Base-by-base conservation (phyloP, 2,329 filamentous ascomycete genomes). In the Colletotrichum theobromicola region DNA sequence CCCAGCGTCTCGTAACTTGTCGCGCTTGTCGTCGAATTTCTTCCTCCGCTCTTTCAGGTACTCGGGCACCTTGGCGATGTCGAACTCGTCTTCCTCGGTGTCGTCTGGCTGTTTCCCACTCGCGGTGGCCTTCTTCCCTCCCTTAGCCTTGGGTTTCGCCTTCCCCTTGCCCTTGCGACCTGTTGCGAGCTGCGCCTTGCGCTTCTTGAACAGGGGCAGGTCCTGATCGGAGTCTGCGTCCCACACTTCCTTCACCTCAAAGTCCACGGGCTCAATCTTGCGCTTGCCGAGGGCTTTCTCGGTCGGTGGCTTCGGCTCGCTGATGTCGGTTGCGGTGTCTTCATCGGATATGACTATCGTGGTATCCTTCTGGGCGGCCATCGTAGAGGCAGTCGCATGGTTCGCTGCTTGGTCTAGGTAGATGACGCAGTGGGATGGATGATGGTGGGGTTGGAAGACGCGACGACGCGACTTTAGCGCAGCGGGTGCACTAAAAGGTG, bases 1-100 rank as follows among this genome's bases (percentile, higher is more conserved):
- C 0, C 94, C 95, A 7, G 90, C 90, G 70, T 93, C 90, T 72
- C 92, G 90, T 61, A 95, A 84, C 32, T 83, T 82, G 42, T 91
- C 87, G 61, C 85, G 86, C n/a, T 88, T 86, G 60, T 88, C 85
- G 69, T 97, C 93, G 79, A 98, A 96, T 26, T 88, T 84, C n/a
- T 83, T 86, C 28, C 93, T 90, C n/a, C 96, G 90, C 26, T 89
- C 84, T 76, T 90, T 88, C 32, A 98, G 82, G 80, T 98, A 96
- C 24, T 93, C 91, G 0, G 96, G 95, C 4, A 97, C 87, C 60
- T 90, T 88, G 26, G 90, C 87, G 6, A 88, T 87, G 9, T 90
- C 88, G 4, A 86, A 78, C 62, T 87, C 85, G 4, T 84, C 84
- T 62, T 80, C 84, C 62, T 81, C 85, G 50, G 82, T 79, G 4